Base-by-base conservation (phyloP, 2,329 filamentous ascomycete species). In the Chaetomium olivaceum region DNA sequence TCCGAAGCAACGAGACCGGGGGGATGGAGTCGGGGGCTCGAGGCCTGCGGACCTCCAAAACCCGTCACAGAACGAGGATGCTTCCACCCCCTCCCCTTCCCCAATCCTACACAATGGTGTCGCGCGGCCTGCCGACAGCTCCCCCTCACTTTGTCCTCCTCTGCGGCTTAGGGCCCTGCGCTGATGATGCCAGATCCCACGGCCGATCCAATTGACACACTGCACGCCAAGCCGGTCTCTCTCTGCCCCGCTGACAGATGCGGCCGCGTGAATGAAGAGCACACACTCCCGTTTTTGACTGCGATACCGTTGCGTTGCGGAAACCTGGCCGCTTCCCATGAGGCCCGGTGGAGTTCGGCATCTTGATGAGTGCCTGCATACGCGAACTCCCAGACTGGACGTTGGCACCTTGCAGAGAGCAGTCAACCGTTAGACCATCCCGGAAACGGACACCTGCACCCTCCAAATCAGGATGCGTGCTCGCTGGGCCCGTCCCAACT, bases 281-380 rank as follows among this genome's bases (percentile, higher is more conserved):
- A 43, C 12, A 36, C 23, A 11, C 21, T n/a, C 54, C 55, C 33
- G 33, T 43, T 19, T 19, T 21, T 23, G 27, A 33, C 19, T 55
- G 25, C 58, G 48, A 61, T 48, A 21, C 31, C 33, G 23, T 23
- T 54, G 46, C 48, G 31, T 23, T 54, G 46, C 48, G 31, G 33
- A 54, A 31, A 27, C 23, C 46, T 1, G 60, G 19, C 51, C 27
- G 60, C 51, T 48, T 55, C 25, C 36, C 33, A 11, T 16, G n/a
- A 31, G 36, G 29, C 36, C 57, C 48, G 56, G 62, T 59, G 62
- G 51, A 56, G 62, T 59, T 51, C 62, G 62, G 62, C 43, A 56
- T 60, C 36, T 33, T 56, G 57, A 60, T 29, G 52, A 64, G 56
- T 64, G 62, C 62, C 57, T 64, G 62, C 62, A 64, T 64, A 64